Evolutionary conservation across 148 eudicot species (phyloP).

Genomic region (Silene uniflora): DNA sequence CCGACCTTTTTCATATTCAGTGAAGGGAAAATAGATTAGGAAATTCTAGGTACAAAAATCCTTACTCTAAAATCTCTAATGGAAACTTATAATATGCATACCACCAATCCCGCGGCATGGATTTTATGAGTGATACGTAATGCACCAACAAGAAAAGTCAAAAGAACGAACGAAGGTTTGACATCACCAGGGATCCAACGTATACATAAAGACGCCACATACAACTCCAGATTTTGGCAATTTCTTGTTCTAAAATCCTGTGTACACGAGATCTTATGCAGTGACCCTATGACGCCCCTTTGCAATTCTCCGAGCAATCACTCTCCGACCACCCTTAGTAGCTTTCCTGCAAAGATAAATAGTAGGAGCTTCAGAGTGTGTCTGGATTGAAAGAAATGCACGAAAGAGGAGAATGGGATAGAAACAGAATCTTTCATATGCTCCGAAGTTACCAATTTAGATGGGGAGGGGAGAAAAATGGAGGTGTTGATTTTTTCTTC

Average conservation of each 20-base stretch:
- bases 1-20: background rate
- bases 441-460: too few species aligned
- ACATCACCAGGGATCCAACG: constrained; percentile 5
- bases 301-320: constrained; percentile 86
- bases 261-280: constrained; percentile 36
- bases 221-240: background rate
- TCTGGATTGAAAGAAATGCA: too few species aligned
- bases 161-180: constrained; percentile 5
- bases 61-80: background rate
- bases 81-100: background rate
- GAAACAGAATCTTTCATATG: too few species aligned
- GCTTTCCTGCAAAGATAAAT: constrained; percentile 62
- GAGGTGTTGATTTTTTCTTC: too few species aligned
- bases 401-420: too few species aligned
- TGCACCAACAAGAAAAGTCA: constrained; percentile 6
- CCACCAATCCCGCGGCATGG: background rate
- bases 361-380: background rate
- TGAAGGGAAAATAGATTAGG: background rate
- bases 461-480: too few species aligned
- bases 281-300: constrained; percentile 89
- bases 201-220: constrained; percentile 10
- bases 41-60: background rate
- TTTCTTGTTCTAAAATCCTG: background rate
- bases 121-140: background rate
- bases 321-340: constrained; percentile 85